Conservation (phyloP, 2,329 filamentous ascomycete species). For the Camillea tinctor region DNA sequence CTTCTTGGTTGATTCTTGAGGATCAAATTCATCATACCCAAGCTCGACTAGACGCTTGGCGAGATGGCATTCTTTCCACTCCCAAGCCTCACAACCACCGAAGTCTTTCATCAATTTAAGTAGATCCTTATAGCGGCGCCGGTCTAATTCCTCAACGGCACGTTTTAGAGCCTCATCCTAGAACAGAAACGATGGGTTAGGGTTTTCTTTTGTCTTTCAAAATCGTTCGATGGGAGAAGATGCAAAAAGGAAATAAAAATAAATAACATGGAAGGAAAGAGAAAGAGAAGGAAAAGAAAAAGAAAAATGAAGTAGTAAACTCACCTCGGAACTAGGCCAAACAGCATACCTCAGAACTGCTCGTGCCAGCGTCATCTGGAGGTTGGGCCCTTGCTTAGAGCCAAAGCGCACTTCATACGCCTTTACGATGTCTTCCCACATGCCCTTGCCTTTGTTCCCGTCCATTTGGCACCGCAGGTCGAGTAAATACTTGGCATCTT, state of each 20-base stretch:
- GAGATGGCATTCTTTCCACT: slow-evolving; percentile 50
- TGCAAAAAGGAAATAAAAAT: no score
- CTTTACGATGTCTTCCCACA: slow-evolving; percentile 54
- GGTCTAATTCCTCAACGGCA: slow-evolving; percentile 37
- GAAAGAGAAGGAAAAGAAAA: no score
- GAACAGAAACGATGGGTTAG: background rate
- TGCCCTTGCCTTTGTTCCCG: slow-evolving; percentile 52
- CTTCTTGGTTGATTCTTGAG: slow-evolving; percentile 39
- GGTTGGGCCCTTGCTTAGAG: slow-evolving; percentile 44
- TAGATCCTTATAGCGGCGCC: slow-evolving; percentile 42
- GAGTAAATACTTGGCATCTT: slow-evolving; percentile 50
- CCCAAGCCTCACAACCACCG: slow-evolving; percentile 50
- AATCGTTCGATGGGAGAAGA: no score
- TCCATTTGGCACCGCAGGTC: slow-evolving; percentile 46
- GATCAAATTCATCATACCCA: slow-evolving; percentile 44
- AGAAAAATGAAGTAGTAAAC: slow-evolving; percentile 21
- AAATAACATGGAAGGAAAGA: no score
- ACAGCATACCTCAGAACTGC: slow-evolving; percentile 47
- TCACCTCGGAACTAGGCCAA: slow-evolving; percentile 52
- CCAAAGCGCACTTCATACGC: slow-evolving; percentile 40
- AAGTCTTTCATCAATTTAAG: slow-evolving; percentile 46
- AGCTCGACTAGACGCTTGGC: slow-evolving; percentile 49
- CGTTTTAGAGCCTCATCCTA: slow-evolving; percentile 43
- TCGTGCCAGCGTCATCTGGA: slow-evolving; percentile 57
- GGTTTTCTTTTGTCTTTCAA: no score